A percentile compares a stretch with the other conserved stretches of the same genome.
These are phyloP conservation scores for Pythium myriotylum DNA, from an alignment of 352 stramenopile species.

Conservation along the genomic window DNA sequence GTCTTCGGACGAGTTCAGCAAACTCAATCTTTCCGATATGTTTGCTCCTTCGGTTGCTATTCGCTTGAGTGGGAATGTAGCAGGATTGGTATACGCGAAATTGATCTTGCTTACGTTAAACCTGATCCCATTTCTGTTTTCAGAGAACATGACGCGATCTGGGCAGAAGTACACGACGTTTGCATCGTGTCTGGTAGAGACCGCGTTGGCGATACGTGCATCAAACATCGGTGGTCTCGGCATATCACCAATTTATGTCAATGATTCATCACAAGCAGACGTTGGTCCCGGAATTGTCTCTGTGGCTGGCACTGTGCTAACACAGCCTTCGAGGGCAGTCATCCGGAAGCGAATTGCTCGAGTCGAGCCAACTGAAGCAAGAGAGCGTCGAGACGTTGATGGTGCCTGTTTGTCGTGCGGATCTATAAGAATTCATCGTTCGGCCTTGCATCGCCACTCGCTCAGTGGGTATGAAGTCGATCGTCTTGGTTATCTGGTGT, in stretches of 20 bases:
- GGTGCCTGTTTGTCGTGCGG: neutral
- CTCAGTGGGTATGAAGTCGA: conserved; percentile 24
- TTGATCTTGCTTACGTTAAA: conserved; percentile 31
- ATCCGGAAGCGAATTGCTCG: too few species aligned
- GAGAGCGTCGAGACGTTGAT: neutral
- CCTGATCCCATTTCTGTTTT: conserved; percentile 22
- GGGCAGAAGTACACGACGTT: conserved; percentile 1
- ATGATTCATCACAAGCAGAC: neutral
- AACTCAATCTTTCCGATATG: conserved; percentile 20
- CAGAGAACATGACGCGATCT: conserved; percentile 19
- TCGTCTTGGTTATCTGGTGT: conserved; percentile 22
- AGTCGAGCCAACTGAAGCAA: too few species aligned
- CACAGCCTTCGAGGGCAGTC: too few species aligned
- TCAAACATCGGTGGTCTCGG: conserved; percentile 36
- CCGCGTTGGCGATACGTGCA: conserved; percentile 27
- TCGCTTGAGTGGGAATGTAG: conserved; percentile 35
- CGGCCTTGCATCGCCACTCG: neutral
- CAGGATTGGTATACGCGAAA: conserved; percentile 28
- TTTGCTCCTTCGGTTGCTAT: conserved; percentile 30
- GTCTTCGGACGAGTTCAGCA: conserved; percentile 33
- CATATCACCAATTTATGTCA: conserved; percentile 9
- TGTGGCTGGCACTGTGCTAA: too few species aligned
- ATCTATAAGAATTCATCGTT: too few species aligned
- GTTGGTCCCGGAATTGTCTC: too few species aligned
- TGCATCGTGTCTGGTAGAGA: conserved; percentile 21